Evolutionary conservation across 148 eudicot genomes (phyloP).

Genomic region (Hydrangea macrophylla): DNA sequence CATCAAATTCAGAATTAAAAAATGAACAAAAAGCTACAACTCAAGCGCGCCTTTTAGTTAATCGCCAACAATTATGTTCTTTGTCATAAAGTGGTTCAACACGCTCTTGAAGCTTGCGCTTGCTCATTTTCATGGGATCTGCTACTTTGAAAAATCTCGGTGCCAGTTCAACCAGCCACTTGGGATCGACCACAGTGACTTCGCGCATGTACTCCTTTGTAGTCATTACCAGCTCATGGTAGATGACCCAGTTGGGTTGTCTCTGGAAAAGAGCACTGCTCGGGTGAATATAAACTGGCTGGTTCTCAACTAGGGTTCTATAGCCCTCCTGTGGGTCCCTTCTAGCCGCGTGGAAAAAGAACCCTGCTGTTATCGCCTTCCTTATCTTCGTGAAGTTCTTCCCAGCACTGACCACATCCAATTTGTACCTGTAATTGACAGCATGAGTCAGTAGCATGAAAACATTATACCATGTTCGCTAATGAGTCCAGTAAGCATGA

Average conservation of each 20-base stretch:
- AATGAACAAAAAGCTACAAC: slow-evolving; percentile 5
- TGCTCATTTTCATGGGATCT: slow-evolving; percentile 91
- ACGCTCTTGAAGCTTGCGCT: slow-evolving; percentile 93
- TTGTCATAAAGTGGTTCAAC: slow-evolving; percentile 92
- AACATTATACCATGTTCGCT: too few species aligned
- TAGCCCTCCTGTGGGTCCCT: slow-evolving; percentile 97
- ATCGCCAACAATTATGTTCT: slow-evolving; percentile 98
- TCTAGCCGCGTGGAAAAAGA: slow-evolving; percentile 85
- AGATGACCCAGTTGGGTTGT: slow-evolving; percentile 96
- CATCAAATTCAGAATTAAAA: too few species aligned
- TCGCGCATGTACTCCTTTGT: slow-evolving; percentile 99
- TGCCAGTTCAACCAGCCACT: slow-evolving; percentile 88
- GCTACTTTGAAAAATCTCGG: slow-evolving; percentile 88
- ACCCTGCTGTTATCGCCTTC: slow-evolving; percentile 80
- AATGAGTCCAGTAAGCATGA: too few species aligned
- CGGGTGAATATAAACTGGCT: slow-evolving; percentile 89
- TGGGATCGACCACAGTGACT: slow-evolving; percentile 76
- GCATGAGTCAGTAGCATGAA: slow-evolving; percentile 16
- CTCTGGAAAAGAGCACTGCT: slow-evolving; percentile 95
- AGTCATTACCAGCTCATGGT: slow-evolving; percentile 96
- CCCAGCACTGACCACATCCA: slow-evolving; percentile 86
- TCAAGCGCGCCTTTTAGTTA: slow-evolving; percentile 85
- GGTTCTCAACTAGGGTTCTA: slow-evolving; percentile 84
- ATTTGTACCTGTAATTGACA: slow-evolving; percentile 63
- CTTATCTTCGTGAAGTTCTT: slow-evolving; percentile 70